Base-by-base conservation (phyloP, 2,329 filamentous ascomycete species). In the Penicillium freii region DNA sequence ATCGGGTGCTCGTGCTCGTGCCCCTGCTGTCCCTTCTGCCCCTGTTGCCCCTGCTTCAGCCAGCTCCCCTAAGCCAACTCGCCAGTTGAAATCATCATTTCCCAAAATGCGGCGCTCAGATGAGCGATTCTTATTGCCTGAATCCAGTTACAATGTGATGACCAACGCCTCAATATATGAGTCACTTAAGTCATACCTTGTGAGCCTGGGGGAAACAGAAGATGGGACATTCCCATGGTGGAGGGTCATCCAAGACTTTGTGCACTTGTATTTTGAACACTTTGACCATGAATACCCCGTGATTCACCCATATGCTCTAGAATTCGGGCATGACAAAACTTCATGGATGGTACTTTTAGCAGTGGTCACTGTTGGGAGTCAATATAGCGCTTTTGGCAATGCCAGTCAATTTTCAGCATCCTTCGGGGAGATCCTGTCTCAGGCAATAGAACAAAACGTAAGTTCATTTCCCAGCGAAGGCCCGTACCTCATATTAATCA, bases 191-290 rank as follows among this genome's bases (percentile, higher is more conserved):
- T 25, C 29, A 23, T 51, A 25, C 19, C 27, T 51, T 27, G 39
- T 44, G 39, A 19, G 27, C 9, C 6, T 34, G 29, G 39, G 39
- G 34, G 25, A 51, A 25, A 34, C 49, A 27, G 49, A 51, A 44
- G 38, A 51, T 51, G 27, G 21, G 19, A 23, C 19, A 34, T 51
- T 51, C 19, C 39, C 39, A 15, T 51, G 38, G 49, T 27, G 27
- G 39, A 44, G 21, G 40, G 38, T 51, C 2, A 44, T 51, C 27
- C 38, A 51, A 7, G 39, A 51, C 49, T 51, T 51, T 31, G 39
- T 51, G 13, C 49, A 51, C 49, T 44, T 51, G 25, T 51, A 44
- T 33, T 44, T n/a, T 51, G 38, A 51, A 34, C 49, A 51, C 21
- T 51, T 51, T 34, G 49, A 51, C 17, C 49, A 51, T 27, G 39